phyloP scores from a whole-genome alignment of 2,329 filamentous ascomycete genomes.

The Beauveria varroae region DNA sequence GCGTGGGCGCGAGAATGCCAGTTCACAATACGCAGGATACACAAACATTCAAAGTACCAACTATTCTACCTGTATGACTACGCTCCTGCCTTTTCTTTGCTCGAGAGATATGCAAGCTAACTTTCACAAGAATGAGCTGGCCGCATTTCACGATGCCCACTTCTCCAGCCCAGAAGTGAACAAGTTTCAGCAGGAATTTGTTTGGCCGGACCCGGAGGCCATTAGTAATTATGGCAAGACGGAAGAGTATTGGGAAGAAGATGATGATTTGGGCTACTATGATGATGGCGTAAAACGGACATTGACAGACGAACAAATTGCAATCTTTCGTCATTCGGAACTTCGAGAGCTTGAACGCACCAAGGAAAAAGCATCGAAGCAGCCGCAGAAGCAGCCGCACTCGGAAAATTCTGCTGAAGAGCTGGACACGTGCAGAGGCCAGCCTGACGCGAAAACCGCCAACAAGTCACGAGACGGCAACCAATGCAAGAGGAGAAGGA shows the following conservation, averaged over 20 bases:
- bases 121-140: slow-evolving; percentile 47
- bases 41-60: background rate
- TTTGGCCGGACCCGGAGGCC: slow-evolving; percentile 23
- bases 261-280: slow-evolving; percentile 75
- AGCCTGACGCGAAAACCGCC: background rate
- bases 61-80: slow-evolving; percentile 2
- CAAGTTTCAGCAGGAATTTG: slow-evolving; percentile 40
- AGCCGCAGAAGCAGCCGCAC: background rate
- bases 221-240: slow-evolving; percentile 22
- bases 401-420: slow-evolving; percentile 14
- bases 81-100: background rate
- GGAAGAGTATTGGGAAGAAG: slow-evolving; percentile 31
- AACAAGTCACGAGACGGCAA: slow-evolving; percentile 16
- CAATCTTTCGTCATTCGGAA: slow-evolving; percentile 85
- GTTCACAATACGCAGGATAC: background rate
- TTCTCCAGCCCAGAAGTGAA: slow-evolving; percentile 43
- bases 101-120: slow-evolving; percentile 14
- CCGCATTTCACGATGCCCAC: slow-evolving; percentile 51
- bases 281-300: slow-evolving; percentile 80
- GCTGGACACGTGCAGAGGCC: background rate
- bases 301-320: slow-evolving; percentile 83
- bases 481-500: slow-evolving; percentile 30
- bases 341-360: slow-evolving; percentile 62
- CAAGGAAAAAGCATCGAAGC: slow-evolving; percentile 25
- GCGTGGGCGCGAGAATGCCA: slow-evolving; percentile 1